Percentiles rank a stretch among this genome's conserved stretches.
phyloP scores from a whole-genome alignment of 2,329 filamentous ascomycete species.

The Fusarium sp. region DNA sequence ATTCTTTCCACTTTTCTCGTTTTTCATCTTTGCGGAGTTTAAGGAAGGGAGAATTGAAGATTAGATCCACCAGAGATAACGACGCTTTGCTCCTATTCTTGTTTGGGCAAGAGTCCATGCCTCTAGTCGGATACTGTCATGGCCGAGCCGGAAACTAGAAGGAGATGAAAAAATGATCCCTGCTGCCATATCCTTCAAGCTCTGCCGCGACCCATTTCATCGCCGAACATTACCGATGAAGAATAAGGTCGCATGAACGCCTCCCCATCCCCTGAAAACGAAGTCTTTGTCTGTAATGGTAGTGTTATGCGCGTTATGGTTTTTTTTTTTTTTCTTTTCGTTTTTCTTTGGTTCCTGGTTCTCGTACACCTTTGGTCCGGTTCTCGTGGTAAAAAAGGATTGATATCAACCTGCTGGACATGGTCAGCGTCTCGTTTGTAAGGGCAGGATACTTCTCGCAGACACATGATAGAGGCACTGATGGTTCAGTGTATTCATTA shows the following conservation, averaged over 20 bases:
- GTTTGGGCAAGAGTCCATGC: slow-evolving; percentile 1
- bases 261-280: slow-evolving; percentile 35
- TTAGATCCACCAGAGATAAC: slow-evolving; percentile 7
- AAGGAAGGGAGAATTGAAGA: not conserved
- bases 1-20: not conserved
- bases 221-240: slow-evolving; percentile 42
- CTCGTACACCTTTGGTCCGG: not conserved
- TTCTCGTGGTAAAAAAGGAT: slow-evolving; percentile 16
- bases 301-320: not conserved
- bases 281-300: slow-evolving; percentile 7
- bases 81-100: slow-evolving; percentile 6
- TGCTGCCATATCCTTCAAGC: slow-evolving; percentile 34
- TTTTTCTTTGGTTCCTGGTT: not conserved
- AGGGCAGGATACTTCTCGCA: slow-evolving; percentile 17
- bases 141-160: slow-evolving; percentile 13
- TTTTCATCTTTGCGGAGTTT: not conserved
- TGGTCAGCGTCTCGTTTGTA: slow-evolving; percentile 7
- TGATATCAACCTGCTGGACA: slow-evolving; percentile 19
- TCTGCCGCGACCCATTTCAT: slow-evolving; percentile 42
- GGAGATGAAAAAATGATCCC: slow-evolving; percentile 23
- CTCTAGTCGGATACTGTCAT: slow-evolving; percentile 9
- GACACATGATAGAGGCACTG: slow-evolving; percentile 14
- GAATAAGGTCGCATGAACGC: slow-evolving; percentile 38
- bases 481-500: slow-evolving; percentile 6
- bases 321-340: not conserved